Base-by-base conservation (phyloP, 2,329 filamentous ascomycete species). In the Fusarium chuoi region DNA sequence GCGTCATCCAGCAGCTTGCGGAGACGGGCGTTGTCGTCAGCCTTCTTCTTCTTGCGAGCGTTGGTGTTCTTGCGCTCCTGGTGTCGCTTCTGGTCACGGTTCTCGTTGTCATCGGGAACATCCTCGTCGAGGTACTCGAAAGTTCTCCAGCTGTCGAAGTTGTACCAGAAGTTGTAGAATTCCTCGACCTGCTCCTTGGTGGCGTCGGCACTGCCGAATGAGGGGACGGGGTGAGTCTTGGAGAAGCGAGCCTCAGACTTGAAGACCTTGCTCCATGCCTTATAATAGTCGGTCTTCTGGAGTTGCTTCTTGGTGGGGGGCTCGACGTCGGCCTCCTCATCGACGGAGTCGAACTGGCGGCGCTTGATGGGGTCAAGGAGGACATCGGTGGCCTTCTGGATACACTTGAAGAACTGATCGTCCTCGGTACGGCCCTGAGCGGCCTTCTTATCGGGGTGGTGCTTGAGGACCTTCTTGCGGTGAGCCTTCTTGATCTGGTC, bases 121-220 rank as follows among this genome's bases (percentile, higher is more conserved):
- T 99, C 96, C 87, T 99, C 96, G 81, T 99, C 96, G 68, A 97
- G 93, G 85, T 99, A 99, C 86, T 99, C 96, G 80, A 99, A 99
- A 6, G 93, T 92, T 71, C 96, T 90, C 96, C 96, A 99, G 84
- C 93, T 96, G 89, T 99, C 96, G 79, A 99, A 97, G 89, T 96
- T 97, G 89, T 98, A 99, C 92, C 94, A 99, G 88, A 98, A 99
- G 89, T 99, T 98, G 90, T 99, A 99, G 85, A 99, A 99, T 61
- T 88, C 87, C 81, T 98, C 95, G 52, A 99, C 96, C 14, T 98
- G 92, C 81, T 97, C 94, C 85, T 95, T 94, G 78, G 90, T 90
- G 80, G 93, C 92, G 76, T 97, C 93, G 75, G 94, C 94, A 80
- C 94, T 89, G 72, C 96, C 96, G 66, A 99, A 91, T 78, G 89